Conservation (phyloP, 2,329 filamentous ascomycete genomes). For the Colletotrichum sp. region DNA sequence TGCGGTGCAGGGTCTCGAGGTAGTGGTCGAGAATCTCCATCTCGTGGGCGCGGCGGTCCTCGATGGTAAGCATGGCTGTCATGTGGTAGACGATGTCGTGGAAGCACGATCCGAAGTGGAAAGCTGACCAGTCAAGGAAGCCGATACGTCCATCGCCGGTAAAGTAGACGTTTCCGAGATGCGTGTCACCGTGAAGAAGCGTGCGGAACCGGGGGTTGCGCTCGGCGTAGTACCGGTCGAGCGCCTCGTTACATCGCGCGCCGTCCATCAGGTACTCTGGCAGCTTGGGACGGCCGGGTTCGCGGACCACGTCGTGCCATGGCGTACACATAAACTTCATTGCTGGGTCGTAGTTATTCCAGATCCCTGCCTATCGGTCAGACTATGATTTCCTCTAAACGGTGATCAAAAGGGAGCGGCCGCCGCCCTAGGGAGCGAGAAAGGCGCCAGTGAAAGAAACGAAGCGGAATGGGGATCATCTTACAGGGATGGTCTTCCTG, state of each 20-base stretch:
- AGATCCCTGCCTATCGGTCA: not conserved
- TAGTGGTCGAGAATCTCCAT: conserved; percentile 41
- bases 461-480: not conserved
- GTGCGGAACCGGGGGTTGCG: conserved; percentile 43
- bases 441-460: not conserved
- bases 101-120: conserved; percentile 45
- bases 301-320: conserved; percentile 28
- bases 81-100: conserved; percentile 48
- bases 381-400: not conserved
- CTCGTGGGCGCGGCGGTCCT: conserved; percentile 45
- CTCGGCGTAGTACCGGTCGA: conserved; percentile 39
- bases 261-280: conserved; percentile 42
- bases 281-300: conserved; percentile 33
- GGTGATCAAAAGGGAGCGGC: not conserved
- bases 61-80: conserved; percentile 39
- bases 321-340: conserved; percentile 35
- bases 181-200: conserved; percentile 45
- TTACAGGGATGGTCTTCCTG: conserved; percentile 32
- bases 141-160: conserved; percentile 35
- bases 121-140: conserved; percentile 48
- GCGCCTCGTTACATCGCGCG: conserved; percentile 35
- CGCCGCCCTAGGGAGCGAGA: not conserved
- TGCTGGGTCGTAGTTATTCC: conserved; percentile 41
- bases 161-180: conserved; percentile 49
- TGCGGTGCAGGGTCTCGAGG: conserved; percentile 32